A percentile compares a stretch with the other conserved stretches of the same genome.
These are phyloP conservation scores for Amanita pallidorosea DNA, from an alignment of 768 basidiomycete genomes.

Conservation along the genomic window DNA sequence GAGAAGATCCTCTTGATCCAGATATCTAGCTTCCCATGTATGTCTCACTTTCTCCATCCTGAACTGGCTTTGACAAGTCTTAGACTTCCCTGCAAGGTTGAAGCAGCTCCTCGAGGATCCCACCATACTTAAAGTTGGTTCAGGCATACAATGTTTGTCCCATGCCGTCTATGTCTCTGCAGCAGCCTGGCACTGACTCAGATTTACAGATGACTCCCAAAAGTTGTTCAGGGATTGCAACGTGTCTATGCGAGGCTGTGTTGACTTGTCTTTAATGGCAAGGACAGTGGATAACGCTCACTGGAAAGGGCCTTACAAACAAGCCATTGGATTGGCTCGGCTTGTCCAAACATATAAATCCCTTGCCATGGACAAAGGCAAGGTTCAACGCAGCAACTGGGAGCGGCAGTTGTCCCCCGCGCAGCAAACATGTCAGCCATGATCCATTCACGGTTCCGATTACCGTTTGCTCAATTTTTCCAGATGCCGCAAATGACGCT, in stretches of 20 bases:
- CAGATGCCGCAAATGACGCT: slow-evolving; percentile 68
- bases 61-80: slow-evolving; percentile 5
- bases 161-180: slow-evolving; percentile 4
- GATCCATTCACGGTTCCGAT: background rate
- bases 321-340: slow-evolving; percentile 50
- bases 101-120: slow-evolving; percentile 40
- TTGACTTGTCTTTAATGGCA: slow-evolving; percentile 64
- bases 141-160: slow-evolving; percentile 55
- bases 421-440: slow-evolving; percentile 52
- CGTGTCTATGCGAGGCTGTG: slow-evolving; percentile 37
- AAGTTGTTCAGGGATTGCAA: slow-evolving; percentile 48
- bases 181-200: background rate
- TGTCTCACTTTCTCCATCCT: slow-evolving; percentile 4
- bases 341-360: slow-evolving; percentile 54
- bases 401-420: slow-evolving; percentile 30
- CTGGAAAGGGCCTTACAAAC: slow-evolving; percentile 65
- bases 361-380: slow-evolving; percentile 42
- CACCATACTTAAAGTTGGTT: slow-evolving; percentile 55
- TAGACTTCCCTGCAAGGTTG: slow-evolving; percentile 46
- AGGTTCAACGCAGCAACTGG: slow-evolving; percentile 60
- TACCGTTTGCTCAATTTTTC: slow-evolving; percentile 2
- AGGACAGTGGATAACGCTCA: slow-evolving; percentile 56
- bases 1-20: slow-evolving; percentile 55
- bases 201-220: slow-evolving; percentile 46
- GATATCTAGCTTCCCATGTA: slow-evolving; percentile 47